phyloP scores from a whole-genome alignment of 2,329 filamentous ascomycete genomes.

The Alternaria metachromatica region DNA sequence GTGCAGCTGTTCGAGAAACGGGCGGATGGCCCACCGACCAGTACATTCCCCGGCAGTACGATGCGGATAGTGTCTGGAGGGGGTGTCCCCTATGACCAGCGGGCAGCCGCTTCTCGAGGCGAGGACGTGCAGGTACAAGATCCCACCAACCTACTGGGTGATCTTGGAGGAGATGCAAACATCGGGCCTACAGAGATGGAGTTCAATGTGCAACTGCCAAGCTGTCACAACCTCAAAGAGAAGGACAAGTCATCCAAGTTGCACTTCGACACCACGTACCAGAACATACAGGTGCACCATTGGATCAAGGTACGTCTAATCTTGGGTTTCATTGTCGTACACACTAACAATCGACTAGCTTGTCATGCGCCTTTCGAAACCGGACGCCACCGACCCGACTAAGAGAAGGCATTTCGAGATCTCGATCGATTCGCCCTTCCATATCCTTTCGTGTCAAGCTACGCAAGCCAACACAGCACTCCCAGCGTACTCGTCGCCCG shows the following conservation, averaged over 20 bases:
- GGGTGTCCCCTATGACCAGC: conserved; percentile 71
- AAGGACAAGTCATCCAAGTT: conserved; percentile 71
- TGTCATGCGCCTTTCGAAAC: conserved; percentile 87
- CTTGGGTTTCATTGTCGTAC: not conserved
- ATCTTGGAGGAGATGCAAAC: conserved; percentile 74
- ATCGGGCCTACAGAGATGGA: conserved; percentile 93
- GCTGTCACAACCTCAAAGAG: conserved; percentile 80
- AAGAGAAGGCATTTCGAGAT: conserved; percentile 93
- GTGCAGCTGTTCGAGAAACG: conserved; percentile 87
- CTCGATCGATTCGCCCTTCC: conserved; percentile 94
- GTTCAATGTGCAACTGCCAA: conserved; percentile 90
- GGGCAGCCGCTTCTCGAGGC: conserved; percentile 63
- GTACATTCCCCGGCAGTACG: conserved; percentile 76
- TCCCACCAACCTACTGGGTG: conserved; percentile 77
- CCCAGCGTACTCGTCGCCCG: conserved; percentile 75
- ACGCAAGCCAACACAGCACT: conserved; percentile 87
- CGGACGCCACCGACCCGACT: conserved; percentile 76
- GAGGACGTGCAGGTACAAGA: conserved; percentile 61
- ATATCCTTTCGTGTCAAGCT: conserved; percentile 90
- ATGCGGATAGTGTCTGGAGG: conserved; percentile 81
- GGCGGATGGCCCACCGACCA: conserved; percentile 77
- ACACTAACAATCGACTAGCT: conserved; percentile 63
- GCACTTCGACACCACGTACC: conserved; percentile 91
- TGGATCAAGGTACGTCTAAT: conserved; percentile 82
- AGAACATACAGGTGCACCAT: conserved; percentile 91